phyloP scores from a whole-genome alignment of 2,329 filamentous ascomycete species.

The Aspergillus flavus region DNA sequence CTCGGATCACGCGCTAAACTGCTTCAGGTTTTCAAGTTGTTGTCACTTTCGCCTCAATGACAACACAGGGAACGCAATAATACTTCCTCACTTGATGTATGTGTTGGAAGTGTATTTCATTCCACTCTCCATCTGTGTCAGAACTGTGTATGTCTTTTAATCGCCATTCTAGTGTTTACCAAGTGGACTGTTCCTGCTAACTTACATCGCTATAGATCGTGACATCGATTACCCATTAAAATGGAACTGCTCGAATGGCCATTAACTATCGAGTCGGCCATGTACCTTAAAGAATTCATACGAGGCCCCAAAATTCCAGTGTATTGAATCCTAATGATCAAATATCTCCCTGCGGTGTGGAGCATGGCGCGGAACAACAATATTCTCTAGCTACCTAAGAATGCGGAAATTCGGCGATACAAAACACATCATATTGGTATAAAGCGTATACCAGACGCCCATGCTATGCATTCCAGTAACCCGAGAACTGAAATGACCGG shows the following conservation, averaged over 20 bases:
- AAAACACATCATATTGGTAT: neutral
- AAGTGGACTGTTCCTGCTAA: neutral
- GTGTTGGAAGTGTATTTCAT: neutral
- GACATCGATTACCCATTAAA: neutral
- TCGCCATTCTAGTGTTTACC: neutral
- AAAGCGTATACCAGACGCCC: neutral
- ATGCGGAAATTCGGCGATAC: neutral
- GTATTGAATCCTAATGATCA: neutral
- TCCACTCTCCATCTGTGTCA: neutral
- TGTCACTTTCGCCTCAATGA: neutral
- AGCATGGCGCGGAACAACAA: neutral
- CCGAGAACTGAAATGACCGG: neutral
- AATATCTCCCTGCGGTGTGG: neutral
- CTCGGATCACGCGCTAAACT: neutral
- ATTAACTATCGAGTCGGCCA: neutral
- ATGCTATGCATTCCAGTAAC: neutral
- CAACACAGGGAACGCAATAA: neutral
- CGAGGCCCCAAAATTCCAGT: neutral
- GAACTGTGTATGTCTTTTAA: neutral
- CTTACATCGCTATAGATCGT: neutral
- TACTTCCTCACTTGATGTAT: neutral
- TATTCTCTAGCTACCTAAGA: neutral
- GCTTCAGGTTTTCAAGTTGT: neutral
- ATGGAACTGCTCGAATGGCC: neutral
- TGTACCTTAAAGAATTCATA: neutral